phyloP scores from a whole-genome alignment of 495 filamentous ascomycete species.

The Bombardia bombarda region DNA sequence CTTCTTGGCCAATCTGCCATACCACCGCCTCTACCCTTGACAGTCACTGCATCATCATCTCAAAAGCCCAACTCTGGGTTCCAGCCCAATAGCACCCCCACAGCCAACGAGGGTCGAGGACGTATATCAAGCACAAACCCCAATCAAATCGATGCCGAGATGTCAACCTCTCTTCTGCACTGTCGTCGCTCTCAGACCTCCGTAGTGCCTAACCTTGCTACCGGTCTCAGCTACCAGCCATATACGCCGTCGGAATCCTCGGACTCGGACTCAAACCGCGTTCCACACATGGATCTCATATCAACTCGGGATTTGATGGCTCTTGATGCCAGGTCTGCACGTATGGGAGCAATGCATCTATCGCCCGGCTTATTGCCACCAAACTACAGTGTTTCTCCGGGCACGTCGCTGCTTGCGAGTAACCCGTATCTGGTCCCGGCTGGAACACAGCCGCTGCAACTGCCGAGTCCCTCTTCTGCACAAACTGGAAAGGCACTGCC shows the following conservation, averaged over 20 bases:
- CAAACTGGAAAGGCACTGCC: constrained; percentile 7
- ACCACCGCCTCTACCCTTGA: constrained; percentile 15
- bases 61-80: constrained; percentile 17
- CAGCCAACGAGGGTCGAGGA: constrained; percentile 33
- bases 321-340: constrained; percentile 25
- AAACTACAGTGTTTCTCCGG: constrained; percentile 20
- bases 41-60: constrained; percentile 7
- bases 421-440: constrained; percentile 14
- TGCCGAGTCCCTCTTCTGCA: constrained; percentile 9
- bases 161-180: constrained; percentile 9
- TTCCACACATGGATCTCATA: constrained; percentile 29
- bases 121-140: constrained; percentile 6
- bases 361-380: constrained; percentile 11
- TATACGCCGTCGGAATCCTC: constrained; percentile 24
- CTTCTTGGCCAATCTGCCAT: constrained; percentile 22
- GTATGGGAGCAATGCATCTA: constrained; percentile 25
- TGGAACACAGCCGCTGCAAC: constrained; percentile 12
- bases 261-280: constrained; percentile 13
- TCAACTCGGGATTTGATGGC: constrained; percentile 38
- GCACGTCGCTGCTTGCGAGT: constrained; percentile 25
- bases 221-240: constrained; percentile 26
- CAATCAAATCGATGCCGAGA: constrained; percentile 3
- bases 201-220: constrained; percentile 11
- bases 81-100: constrained; percentile 11
- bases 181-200: constrained; percentile 10